A percentile compares a stretch with the other conserved stretches of the same genome.
phyloP scores from a whole-genome alignment of 1,284 basidiomycete species.

The Rhodotorula sp. region DNA sequence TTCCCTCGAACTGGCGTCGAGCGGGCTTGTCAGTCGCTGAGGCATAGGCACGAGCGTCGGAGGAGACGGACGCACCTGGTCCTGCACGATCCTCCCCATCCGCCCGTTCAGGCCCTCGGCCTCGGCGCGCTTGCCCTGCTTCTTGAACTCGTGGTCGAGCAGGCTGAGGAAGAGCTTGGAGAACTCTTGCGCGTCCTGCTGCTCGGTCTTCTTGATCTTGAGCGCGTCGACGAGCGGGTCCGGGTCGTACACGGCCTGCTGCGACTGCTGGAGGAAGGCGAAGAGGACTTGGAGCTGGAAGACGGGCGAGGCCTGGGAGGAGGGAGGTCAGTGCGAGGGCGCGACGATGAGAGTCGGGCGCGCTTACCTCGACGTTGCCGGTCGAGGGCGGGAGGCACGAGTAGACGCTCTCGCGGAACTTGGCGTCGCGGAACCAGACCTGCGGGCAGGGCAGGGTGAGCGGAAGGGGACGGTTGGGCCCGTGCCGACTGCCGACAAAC shows the following conservation, averaged over 20 bases:
- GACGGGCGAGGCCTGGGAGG: slow-evolving; percentile 48
- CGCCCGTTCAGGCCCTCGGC: slow-evolving; percentile 12
- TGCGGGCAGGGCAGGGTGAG: slow-evolving; percentile 44
- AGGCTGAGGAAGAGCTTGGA: slow-evolving; percentile 89
- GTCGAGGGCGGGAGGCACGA: slow-evolving; percentile 58
- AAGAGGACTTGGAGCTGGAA: slow-evolving; percentile 59
- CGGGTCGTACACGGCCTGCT: slow-evolving; percentile 73
- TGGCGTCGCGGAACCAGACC: slow-evolving; percentile 67
- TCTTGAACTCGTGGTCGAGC: slow-evolving; percentile 78
- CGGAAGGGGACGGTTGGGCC: not conserved
- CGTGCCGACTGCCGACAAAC: slow-evolving; percentile 51
- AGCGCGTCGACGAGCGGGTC: slow-evolving; percentile 77
- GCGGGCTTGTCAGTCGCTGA: not conserved
- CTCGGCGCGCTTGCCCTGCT: slow-evolving; percentile 55
- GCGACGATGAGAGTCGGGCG: not conserved
- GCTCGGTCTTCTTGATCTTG: slow-evolving; percentile 72
- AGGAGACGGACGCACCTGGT: slow-evolving; percentile 1
- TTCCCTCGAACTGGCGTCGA: slow-evolving; percentile 73
- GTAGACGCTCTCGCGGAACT: slow-evolving; percentile 64
- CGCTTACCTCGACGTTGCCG: slow-evolving; percentile 59
- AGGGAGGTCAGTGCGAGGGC: not conserved
- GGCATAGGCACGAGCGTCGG: no score
- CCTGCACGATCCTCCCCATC: slow-evolving; percentile 20
- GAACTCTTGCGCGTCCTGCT: slow-evolving; percentile 96
- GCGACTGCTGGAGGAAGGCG: slow-evolving; percentile 73